Percentiles rank a stretch among this genome's conserved stretches.
Conservation (phyloP, 1,284 basidiomycete genomes). For the Porogramme epimiltina region DNA sequence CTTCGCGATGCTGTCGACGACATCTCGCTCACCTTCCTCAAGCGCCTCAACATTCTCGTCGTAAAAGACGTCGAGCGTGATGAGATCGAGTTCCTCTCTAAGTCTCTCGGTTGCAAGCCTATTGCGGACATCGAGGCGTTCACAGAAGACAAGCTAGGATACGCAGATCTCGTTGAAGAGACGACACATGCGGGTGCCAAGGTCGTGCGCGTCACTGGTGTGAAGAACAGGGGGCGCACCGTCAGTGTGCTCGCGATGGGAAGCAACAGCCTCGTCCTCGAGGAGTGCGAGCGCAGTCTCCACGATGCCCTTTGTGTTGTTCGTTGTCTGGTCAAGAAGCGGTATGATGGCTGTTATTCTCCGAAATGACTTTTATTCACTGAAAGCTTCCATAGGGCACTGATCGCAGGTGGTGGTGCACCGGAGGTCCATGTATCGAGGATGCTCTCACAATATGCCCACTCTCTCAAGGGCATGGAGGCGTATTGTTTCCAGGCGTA, state of each 20-base stretch:
- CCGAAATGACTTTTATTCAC: background rate
- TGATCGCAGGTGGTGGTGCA: slow-evolving; percentile 97
- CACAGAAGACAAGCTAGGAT: slow-evolving; percentile 98
- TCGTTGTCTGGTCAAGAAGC: slow-evolving; percentile 97
- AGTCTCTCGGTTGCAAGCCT: slow-evolving; percentile 94
- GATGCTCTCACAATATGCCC: slow-evolving; percentile 87
- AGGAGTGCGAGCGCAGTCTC: slow-evolving; percentile 96
- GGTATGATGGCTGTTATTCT: slow-evolving; percentile 57
- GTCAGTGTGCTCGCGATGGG: slow-evolving; percentile 97
- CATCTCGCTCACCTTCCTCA: slow-evolving; percentile 97
- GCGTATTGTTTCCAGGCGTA: slow-evolving; percentile 99
- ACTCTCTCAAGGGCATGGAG: slow-evolving; percentile 97
- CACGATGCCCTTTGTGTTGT: slow-evolving; percentile 99
- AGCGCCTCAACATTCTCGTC: slow-evolving; percentile 95
- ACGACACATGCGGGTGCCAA: slow-evolving; percentile 84
- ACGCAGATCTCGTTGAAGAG: slow-evolving; percentile 96
- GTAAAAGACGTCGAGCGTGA: slow-evolving; percentile 99
- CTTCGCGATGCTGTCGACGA: slow-evolving; percentile 98
- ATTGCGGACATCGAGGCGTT: slow-evolving; percentile 98
- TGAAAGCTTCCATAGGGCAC: slow-evolving; percentile 57
- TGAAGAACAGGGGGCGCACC: slow-evolving; percentile 94
- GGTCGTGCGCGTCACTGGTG: slow-evolving; percentile 93
- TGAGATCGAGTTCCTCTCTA: slow-evolving; percentile 97
- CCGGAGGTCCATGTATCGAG: slow-evolving; percentile 99
- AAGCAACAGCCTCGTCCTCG: slow-evolving; percentile 90